phyloP scores from a whole-genome alignment of 176 grass and related monocot genomes.

The Tillandsia leiboldiana region DNA sequence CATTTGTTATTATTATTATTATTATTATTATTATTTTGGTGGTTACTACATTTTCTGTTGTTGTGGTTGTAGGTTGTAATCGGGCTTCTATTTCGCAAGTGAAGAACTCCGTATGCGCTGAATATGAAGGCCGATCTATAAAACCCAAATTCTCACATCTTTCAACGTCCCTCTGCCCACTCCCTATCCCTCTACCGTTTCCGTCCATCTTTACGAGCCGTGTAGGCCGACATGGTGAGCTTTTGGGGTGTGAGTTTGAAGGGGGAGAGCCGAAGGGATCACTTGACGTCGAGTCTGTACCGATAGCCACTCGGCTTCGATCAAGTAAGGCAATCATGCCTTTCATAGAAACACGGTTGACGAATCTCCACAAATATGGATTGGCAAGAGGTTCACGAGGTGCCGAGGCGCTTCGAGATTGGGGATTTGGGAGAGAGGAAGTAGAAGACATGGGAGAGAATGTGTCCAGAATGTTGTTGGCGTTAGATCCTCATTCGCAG shows the following conservation, averaged over 20 bases:
- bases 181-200: conserved; percentile 78
- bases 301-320: conserved; percentile 50
- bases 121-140: conserved; percentile 21
- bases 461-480: conserved; percentile 43
- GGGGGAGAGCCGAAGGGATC: conserved; percentile 35
- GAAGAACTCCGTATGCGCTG: conserved; percentile 24
- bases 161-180: conserved; percentile 46
- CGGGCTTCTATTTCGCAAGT: conserved; percentile 61
- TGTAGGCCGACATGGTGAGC: conserved; percentile 52
- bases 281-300: conserved; percentile 53
- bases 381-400: conserved; percentile 42
- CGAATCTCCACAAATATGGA: conserved; percentile 47
- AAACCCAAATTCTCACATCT: conserved; percentile 65
- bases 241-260: conserved; percentile 21
- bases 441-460: conserved; percentile 70
- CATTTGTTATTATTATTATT: not conserved
- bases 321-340: conserved; percentile 56
- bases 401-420: conserved; percentile 38
- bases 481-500: conserved; percentile 28
- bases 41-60: not conserved
- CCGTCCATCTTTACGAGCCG: conserved; percentile 52
- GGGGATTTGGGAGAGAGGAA: conserved; percentile 83
- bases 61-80: conserved; percentile 30
- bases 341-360: conserved; percentile 51
- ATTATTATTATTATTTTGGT: no score